Evolutionary conservation across 495 filamentous ascomycete genomes (phyloP).

Genomic region (Penicillium bovifimosum): DNA sequence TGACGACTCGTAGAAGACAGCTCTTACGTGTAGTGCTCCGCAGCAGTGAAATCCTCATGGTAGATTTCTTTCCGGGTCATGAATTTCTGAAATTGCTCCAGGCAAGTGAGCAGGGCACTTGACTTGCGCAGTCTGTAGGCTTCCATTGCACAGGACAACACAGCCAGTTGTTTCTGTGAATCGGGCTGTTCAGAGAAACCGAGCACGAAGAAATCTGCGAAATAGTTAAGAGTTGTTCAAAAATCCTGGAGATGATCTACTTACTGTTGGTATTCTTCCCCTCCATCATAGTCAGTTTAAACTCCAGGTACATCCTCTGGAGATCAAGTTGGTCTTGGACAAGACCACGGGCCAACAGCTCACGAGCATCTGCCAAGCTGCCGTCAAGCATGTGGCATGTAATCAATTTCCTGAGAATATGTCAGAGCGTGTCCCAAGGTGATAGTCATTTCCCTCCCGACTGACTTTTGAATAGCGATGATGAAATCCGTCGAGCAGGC

Average conservation of each 20-base stretch:
- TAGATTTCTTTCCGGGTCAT: neutral
- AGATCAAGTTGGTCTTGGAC: neutral
- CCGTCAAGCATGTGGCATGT: neutral
- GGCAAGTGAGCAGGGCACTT: slow-evolving; percentile 33
- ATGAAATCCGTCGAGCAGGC: slow-evolving; percentile 57
- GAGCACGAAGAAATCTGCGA: neutral
- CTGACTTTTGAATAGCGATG: slow-evolving; percentile 52
- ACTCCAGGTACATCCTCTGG: neutral
- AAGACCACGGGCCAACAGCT: neutral
- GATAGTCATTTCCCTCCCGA: neutral
- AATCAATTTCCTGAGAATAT: neutral
- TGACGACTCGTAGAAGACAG: neutral
- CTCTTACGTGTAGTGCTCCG: slow-evolving; percentile 1
- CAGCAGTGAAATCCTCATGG: neutral
- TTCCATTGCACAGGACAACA: slow-evolving; percentile 74
- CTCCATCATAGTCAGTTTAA: neutral
- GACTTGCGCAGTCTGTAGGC: slow-evolving; percentile 56
- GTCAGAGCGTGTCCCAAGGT: neutral
- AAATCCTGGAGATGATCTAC: neutral
- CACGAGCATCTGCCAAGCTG: neutral
- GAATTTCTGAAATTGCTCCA: neutral
- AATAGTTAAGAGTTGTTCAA: neutral
- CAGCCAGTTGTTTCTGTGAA: neutral
- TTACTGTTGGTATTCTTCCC: neutral
- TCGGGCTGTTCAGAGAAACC: neutral